Evolutionary conservation across 305 asterid species (phyloP), one percentile per base, ranked within the genome.

Genomic region (Rubia balearica): DNA sequence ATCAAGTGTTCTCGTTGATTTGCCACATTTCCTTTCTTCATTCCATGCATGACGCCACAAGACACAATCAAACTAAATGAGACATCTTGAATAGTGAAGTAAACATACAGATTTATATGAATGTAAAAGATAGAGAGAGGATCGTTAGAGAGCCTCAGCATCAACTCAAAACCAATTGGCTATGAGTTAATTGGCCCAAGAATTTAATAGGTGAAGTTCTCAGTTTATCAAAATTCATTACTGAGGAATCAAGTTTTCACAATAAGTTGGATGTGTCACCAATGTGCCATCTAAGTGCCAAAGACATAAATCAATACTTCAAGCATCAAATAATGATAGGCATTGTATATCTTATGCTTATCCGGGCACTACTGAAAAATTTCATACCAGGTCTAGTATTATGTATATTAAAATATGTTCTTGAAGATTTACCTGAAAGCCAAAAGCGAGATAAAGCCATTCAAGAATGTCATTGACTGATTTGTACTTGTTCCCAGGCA

Each of bases 1-100:
- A 95, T 85, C 83, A 95, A 84, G 89, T 95, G 99, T 77, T 95
- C 99, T 75, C 99, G 83, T 83, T 95, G 99, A 84, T 95, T 95
- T 40, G 97, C 97, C 66, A 89, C 97, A 81, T 95, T 95, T 82
- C 96, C 98, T 87, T 90, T 92, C 99, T 95, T 84, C 80, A 89
- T 45, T 76, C 80, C 79, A 79, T 78, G 78, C 65, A 59, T 60
- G 17, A 76, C 73, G 69, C 56, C 78, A 68, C 62, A 61, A 74
- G 69, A 76, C 68, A 65, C 64, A 62, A 74, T 79, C 78, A 81
- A 74, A 73, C 67, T 66, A 70, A 45, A 9, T 80, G 71, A 80
- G 76, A 71, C 69, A 70, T 67, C 64, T 70, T 68, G 64, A 64
- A 71, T 27, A 73, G 45, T 60, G 71, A 74, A 8, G 45, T 62